phyloP scores from a whole-genome alignment of 2,329 filamentous ascomycete species.

The Emmonsiellopsis sp. region DNA sequence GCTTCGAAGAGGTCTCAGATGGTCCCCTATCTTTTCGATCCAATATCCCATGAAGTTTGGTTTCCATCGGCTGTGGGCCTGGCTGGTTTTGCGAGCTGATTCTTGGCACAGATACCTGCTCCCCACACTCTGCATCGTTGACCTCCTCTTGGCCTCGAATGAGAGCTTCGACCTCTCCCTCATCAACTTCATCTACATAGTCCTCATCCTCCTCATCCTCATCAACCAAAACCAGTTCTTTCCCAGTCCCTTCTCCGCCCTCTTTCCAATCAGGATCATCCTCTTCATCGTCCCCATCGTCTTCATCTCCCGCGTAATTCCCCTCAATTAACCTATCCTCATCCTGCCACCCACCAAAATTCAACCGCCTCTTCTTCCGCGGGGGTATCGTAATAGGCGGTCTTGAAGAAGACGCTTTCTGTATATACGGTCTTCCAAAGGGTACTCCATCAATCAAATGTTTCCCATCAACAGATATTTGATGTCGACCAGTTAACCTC shows the following conservation, averaged over 20 bases:
- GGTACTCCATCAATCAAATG: conserved; percentile 79
- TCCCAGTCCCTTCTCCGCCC: conserved; percentile 12
- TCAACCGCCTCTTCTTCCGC: conserved; percentile 59
- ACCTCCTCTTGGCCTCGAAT: conserved; percentile 29
- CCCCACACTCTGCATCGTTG: conserved; percentile 36
- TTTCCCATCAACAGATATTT: conserved; percentile 69
- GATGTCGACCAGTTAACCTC: conserved; percentile 65
- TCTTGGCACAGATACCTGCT: conserved; percentile 14
- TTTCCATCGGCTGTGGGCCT: background rate
- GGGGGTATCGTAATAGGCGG: conserved; percentile 65
- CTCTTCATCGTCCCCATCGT: conserved; percentile 22
- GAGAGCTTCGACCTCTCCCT: conserved; percentile 10
- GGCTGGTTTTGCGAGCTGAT: conserved; percentile 5
- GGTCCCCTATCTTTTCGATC: background rate
- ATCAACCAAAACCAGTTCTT: conserved; percentile 11
- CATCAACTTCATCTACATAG: conserved; percentile 28
- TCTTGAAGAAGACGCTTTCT: conserved; percentile 46
- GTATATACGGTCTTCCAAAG: conserved; percentile 66
- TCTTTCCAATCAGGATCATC: conserved; percentile 15
- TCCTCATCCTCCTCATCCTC: conserved; percentile 23
- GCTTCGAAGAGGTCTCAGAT: conserved; percentile 17
- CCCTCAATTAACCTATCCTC: conserved; percentile 19
- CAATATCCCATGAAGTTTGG: background rate
- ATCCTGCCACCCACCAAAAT: conserved; percentile 20
- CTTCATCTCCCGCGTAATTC: conserved; percentile 10